Percentiles rank a stretch among this genome's conserved stretches.
phyloP scores from a whole-genome alignment of 2,329 filamentous ascomycete genomes.

The Monosporascus sp. region DNA sequence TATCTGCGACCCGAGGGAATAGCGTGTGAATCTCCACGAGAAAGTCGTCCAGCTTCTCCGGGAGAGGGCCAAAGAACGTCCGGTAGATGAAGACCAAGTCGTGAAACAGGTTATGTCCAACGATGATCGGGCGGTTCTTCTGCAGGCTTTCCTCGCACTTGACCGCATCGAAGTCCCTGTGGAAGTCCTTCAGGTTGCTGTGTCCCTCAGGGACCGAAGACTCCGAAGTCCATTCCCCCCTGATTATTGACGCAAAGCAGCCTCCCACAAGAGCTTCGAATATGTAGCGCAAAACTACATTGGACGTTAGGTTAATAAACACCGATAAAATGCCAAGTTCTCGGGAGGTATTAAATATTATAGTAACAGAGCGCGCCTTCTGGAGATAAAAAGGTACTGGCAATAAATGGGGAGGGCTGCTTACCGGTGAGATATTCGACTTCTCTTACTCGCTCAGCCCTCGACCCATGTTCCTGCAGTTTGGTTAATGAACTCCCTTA shows the following conservation, averaged over 20 bases:
- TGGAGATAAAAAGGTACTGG: background rate
- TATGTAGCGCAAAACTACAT: conserved; percentile 21
- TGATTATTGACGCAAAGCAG: conserved; percentile 17
- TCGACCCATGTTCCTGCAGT: background rate
- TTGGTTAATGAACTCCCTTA: background rate
- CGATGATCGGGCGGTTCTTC: conserved; percentile 34
- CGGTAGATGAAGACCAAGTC: conserved; percentile 60
- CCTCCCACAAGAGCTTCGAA: conserved; percentile 28
- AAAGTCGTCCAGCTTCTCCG: conserved; percentile 49
- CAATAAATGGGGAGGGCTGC: background rate
- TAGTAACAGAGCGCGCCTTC: no score
- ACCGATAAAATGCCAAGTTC: background rate
- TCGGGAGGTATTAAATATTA: no score
- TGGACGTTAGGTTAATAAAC: conserved; percentile 1
- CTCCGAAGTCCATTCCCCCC: conserved; percentile 5
- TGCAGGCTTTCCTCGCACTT: conserved; percentile 24
- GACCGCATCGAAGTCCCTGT: conserved; percentile 4
- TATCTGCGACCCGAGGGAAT: conserved; percentile 49
- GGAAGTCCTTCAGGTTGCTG: conserved; percentile 1
- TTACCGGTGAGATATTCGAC: background rate
- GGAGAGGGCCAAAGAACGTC: conserved; percentile 55
- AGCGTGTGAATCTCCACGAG: conserved; percentile 40
- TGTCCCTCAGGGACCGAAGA: background rate
- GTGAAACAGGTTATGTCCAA: conserved; percentile 61
- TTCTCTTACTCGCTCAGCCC: background rate